These are phyloP conservation scores for Phaseolus lunatus DNA, from an alignment of 306 rosid genomes.

Conservation along the genomic window DNA sequence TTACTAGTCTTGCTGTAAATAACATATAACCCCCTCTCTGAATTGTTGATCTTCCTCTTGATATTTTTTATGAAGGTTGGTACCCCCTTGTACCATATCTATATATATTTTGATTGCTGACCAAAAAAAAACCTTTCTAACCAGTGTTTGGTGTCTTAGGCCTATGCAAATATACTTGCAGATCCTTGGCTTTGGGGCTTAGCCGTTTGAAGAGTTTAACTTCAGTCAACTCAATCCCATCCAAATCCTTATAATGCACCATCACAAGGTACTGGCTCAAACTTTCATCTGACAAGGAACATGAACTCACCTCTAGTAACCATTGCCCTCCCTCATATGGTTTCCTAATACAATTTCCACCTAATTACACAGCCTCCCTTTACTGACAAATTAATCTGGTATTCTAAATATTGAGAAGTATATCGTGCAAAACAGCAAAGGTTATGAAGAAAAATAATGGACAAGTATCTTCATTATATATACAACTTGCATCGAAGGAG, in stretches of 20 bases:
- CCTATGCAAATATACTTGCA: constrained; percentile 7
- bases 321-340: constrained; percentile 10
- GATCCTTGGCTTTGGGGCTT: constrained; percentile 26
- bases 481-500: constrained; percentile 14
- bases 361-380: constrained; percentile 5
- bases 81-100: too few species aligned
- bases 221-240: constrained; percentile 3
- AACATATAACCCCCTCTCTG: too few species aligned
- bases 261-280: background rate
- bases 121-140: too few species aligned
- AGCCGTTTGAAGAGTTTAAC: background rate
- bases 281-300: constrained; percentile 1
- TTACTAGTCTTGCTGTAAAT: too few species aligned
- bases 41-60: too few species aligned
- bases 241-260: constrained; percentile 6
- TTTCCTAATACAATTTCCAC: constrained; percentile 31
- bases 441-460: constrained; percentile 18
- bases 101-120: too few species aligned
- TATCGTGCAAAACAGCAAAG: background rate
- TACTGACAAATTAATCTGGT: constrained; percentile 6
- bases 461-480: background rate
- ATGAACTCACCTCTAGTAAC: constrained; percentile 9
- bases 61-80: too few species aligned
- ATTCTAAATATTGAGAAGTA: constrained; percentile 13
- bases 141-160: background rate